These are phyloP conservation scores for Nemania sp. DNA, from an alignment of 2,329 filamentous ascomycete genomes.

Conservation along the genomic window DNA sequence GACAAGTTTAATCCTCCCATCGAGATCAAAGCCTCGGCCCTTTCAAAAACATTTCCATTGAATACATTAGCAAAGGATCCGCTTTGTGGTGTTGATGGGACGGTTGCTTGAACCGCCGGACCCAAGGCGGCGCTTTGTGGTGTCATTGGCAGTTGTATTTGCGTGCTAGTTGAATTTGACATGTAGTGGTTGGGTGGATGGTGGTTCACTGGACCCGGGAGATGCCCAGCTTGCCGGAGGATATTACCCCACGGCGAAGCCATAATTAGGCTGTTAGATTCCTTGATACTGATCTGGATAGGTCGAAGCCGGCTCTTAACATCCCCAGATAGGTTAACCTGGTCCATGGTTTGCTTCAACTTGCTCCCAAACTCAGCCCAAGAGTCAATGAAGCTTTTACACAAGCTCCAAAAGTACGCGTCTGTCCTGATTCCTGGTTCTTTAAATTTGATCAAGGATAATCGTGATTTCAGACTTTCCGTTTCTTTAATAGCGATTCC, in stretches of 20 bases:
- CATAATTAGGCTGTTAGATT: constrained; percentile 79
- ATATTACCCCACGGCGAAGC: constrained; percentile 68
- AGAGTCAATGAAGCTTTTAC: constrained; percentile 77
- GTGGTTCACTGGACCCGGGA: constrained; percentile 41
- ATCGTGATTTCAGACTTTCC: constrained; percentile 76
- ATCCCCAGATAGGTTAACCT: constrained; percentile 69
- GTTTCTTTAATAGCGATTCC: constrained; percentile 78
- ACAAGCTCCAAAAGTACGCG: constrained; percentile 73
- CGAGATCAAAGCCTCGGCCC: constrained; percentile 68
- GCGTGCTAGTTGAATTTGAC: constrained; percentile 50
- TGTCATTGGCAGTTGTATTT: constrained; percentile 76
- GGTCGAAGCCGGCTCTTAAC: constrained; percentile 81
- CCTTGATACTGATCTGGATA: constrained; percentile 84
- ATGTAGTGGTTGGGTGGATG: constrained; percentile 52
- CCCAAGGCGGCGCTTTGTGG: constrained; percentile 90
- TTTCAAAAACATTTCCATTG: constrained; percentile 69
- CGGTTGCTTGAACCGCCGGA: constrained; percentile 89
- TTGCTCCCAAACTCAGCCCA: constrained; percentile 75
- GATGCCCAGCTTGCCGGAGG: constrained; percentile 50
- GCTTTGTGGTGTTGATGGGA: constrained; percentile 76
- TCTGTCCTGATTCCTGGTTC: constrained; percentile 80
- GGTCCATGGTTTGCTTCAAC: constrained; percentile 67
- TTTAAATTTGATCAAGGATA: constrained; percentile 85
- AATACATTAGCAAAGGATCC: constrained; percentile 67
- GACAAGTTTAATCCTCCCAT: constrained; percentile 70